Base-by-base conservation (phyloP, 1,284 basidiomycete genomes). In the Flammula alnicola region DNA sequence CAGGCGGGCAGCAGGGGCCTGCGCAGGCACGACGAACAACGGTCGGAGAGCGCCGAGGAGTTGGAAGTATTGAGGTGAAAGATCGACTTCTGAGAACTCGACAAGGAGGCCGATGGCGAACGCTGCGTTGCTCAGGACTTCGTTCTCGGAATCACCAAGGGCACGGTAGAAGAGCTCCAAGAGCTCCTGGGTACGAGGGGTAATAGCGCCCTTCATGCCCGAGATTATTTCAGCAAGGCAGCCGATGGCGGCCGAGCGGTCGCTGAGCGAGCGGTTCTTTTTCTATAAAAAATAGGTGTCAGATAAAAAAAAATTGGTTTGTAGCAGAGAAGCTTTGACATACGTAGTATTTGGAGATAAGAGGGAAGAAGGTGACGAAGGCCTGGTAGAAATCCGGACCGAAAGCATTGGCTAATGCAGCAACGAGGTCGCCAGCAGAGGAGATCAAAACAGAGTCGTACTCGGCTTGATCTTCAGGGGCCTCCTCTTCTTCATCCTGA, bases 361-460 rank as follows among this genome's bases (percentile, higher is more conserved):
- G 79, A 43, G 95, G 93, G 71, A 91, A 86, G 80, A 98, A 98
- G 35, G 83, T 83, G 52, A 72, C 72, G 72, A 99, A 96, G 12
- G 91, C 87, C 51, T 81, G 82, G n/a, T 81, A 79, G 64, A 99
- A 99, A 70, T 94, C 93, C 26, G 79, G 58, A 9, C 94, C 95
- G 12, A 98, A 83, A 19, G 87, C 89, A 55, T 84, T 87, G 26
- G 96, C 93, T 63, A 99, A 78, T 5, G 93, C 82, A 52, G 95
- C 88, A 47, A 98, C 95, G 47, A 99, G 86, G 69, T 99, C 97
- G 42, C 90, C 90, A 20, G 97, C 96, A 29, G 95, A 90, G 27
- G 92, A 93, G 67, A 99, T 91, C 51, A 99, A 81, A 35, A 96
- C 91, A 11, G 95, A 93, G 71, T 99, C 97, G 69, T 96, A 98